Conservation (phyloP, 1,139 yeast genomes). For the Suhomyces bribrorum region DNA sequence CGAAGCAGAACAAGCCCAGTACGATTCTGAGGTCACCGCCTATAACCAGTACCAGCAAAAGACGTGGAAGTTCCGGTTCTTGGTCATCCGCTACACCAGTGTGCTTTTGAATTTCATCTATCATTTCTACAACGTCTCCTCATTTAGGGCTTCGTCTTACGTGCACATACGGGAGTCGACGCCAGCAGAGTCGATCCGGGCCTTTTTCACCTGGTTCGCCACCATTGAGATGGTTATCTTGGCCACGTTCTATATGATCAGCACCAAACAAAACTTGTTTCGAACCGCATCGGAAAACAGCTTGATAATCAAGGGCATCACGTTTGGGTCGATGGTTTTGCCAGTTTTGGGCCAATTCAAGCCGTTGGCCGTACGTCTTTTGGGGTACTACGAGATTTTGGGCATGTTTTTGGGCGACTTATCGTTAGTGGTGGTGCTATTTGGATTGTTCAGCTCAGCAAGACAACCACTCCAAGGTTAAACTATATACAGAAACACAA, state of each 20-base stretch:
- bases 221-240: constrained; percentile 38
- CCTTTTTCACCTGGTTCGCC: constrained; percentile 33
- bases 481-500: constrained; percentile 2
- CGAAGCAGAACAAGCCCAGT: constrained; percentile 23
- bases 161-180: constrained; percentile 27
- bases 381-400: constrained; percentile 41
- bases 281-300: constrained; percentile 28
- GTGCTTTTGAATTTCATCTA: constrained; percentile 36
- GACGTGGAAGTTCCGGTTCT: constrained; percentile 34
- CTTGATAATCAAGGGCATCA: constrained; percentile 31
- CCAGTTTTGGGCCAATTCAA: constrained; percentile 36
- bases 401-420: constrained; percentile 42
- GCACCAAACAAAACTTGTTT: constrained; percentile 28
- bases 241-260: constrained; percentile 35
- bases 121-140: constrained; percentile 26
- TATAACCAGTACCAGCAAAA: constrained; percentile 38
- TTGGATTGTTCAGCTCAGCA: constrained; percentile 37
- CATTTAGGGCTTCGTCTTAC: constrained; percentile 35
- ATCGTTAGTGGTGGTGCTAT: constrained; percentile 39
- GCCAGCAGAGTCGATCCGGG: constrained; percentile 17
- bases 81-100: constrained; percentile 30
- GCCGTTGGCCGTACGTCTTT: constrained; percentile 30
- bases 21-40: constrained; percentile 31
- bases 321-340: constrained; percentile 37
- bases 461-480: constrained; percentile 2